A percentile compares a stretch with the other conserved stretches of the same genome.
Evolutionary conservation across 305 asterid species (phyloP).

Genomic region (Galium porrigens): DNA sequence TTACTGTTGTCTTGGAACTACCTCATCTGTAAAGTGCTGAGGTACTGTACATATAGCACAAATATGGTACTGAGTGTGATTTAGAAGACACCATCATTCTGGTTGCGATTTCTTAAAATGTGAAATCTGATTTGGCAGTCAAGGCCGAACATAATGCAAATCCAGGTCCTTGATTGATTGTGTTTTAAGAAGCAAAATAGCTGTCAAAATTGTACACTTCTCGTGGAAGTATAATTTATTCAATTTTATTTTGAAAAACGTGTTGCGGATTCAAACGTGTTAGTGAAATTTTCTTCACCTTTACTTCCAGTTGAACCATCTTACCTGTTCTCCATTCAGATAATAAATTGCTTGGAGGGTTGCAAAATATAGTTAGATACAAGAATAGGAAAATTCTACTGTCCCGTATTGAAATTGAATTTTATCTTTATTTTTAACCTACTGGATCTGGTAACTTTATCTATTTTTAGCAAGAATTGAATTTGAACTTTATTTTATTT

Average conservation of each 20-base stretch:
- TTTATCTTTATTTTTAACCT: too few species aligned
- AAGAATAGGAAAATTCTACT: too few species aligned
- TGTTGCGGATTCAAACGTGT: too few species aligned
- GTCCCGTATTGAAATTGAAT: too few species aligned
- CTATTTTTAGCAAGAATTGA: too few species aligned
- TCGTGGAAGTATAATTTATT: too few species aligned
- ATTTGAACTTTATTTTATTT: too few species aligned
- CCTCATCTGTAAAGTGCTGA: background rate
- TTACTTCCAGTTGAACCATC: background rate
- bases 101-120: background rate
- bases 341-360: conserved; percentile 97
- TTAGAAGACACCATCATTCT: background rate
- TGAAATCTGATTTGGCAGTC: background rate
- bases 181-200: too few species aligned
- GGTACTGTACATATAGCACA: background rate
- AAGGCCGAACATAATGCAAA: background rate
- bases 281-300: background rate
- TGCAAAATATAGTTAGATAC: conserved; percentile 77
- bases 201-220: too few species aligned
- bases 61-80: background rate
- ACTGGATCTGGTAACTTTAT: too few species aligned
- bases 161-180: too few species aligned
- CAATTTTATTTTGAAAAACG: too few species aligned
- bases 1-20: background rate
- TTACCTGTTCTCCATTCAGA: conserved; percentile 25